Evolutionary conservation across 148 eudicot genomes (phyloP), one percentile per base, ranked within the genome.

Genomic region (Rhododendron simsii): DNA sequence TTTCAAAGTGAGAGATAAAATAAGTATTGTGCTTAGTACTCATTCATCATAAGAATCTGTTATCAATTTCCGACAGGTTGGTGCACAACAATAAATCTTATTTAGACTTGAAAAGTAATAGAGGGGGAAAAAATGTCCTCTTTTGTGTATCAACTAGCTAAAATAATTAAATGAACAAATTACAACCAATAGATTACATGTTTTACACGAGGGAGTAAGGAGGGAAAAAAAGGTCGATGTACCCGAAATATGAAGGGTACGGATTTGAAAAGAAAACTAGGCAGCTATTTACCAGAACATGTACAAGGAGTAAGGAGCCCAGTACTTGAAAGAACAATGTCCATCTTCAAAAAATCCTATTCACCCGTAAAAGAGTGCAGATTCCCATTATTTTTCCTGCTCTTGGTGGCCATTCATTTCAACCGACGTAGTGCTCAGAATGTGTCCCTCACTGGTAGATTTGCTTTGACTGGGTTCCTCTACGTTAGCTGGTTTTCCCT

Each of bases 401-500:
- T 80, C 86, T 65, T 85, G 87, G 39, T 87, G 65, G 79, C 85
- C 84, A 85, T 78, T 87, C 30, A 73, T 78, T 74, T 86, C 83
- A 0, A 14, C 57, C 50, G 86, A 50, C 6, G 14, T 14, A 21
- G 53, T 51, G 86, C 84, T 88, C 8, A 45, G 23, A 11, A 82
- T 63, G 0, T 53, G 44, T 67, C 37, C 83, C 81, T 89, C 90
- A 11, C 80, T 57, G 59, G 41, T 71, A 67, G 86, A 65, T 57
- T 77, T 88, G 85, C 85, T 86, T 61, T 84, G 88, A 21, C 67
- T 75, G 13, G 84, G 39, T 16, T 86, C 90, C 78, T 85, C 91
- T 44, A 48, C 73, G 23, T 37, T 75, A 86, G 73, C 53, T 44
- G 59, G 57, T 76, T 81, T 90, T 78, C 87, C 93, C 92, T 90